These are phyloP conservation scores for Paecilomyces variotii DNA, from an alignment of 2,329 filamentous ascomycete species.

Conservation along the genomic window DNA sequence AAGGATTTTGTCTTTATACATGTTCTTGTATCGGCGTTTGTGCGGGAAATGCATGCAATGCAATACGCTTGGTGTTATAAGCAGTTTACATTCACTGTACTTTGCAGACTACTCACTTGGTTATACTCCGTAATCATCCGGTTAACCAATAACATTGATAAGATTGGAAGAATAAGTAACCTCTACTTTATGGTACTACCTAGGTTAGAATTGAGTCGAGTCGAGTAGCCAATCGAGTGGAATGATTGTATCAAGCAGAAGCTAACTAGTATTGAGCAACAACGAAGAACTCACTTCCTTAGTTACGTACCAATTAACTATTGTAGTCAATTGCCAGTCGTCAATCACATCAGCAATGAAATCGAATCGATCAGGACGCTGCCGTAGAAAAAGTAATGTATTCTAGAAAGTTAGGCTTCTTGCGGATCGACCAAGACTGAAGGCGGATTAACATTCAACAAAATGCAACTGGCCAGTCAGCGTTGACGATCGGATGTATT, in stretches of 20 bases:
- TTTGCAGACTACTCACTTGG: neutral
- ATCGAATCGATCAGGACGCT: too few species aligned
- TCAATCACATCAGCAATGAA: too few species aligned
- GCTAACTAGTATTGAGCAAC: too few species aligned
- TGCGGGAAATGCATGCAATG: neutral
- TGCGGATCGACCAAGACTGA: slow-evolving; percentile 12
- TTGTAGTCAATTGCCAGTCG: too few species aligned
- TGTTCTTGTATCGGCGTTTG: neutral
- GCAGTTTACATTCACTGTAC: neutral
- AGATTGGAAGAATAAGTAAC: neutral
- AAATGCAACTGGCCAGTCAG: neutral
- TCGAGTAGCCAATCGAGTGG: too few species aligned
- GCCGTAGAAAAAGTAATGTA: too few species aligned
- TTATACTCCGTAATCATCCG: neutral
- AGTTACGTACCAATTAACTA: too few species aligned
- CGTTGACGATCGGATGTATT: neutral
- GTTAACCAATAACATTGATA: neutral
- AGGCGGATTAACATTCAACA: slow-evolving; percentile 10
- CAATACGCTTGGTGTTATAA: neutral
- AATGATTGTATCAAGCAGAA: too few species aligned
- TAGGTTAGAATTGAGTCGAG: too few species aligned
- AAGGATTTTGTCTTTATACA: neutral
- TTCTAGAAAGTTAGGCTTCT: too few species aligned
- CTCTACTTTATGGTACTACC: too few species aligned
- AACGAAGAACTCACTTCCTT: too few species aligned